Evolutionary conservation across 768 basidiomycete species (phyloP), one percentile per base, ranked within the genome.

Genomic region (Clathrus columnatus): DNA sequence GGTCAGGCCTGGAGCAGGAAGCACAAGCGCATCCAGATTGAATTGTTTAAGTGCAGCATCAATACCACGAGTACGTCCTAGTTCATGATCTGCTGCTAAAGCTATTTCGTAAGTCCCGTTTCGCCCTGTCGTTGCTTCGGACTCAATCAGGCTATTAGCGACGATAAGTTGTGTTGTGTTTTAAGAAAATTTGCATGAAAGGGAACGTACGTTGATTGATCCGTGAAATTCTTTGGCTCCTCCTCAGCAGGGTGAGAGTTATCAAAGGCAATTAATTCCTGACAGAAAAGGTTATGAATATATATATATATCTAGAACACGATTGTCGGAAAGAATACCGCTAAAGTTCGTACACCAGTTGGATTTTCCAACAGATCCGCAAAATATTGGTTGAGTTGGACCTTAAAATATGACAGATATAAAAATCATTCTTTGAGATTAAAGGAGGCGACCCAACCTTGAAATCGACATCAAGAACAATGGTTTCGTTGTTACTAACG

Each of bases 21-120:
- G 63, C 28, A 82, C 69, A 5, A 83, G 61, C 0, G 80, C 82
- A 56, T 82, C 76, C 0, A 82, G 69, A 2, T 73, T 67, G 52
- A 73, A 70, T 49, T 68, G 59, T 51, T 76, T 66, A 21, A 83
- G 65, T 1, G 70, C 71, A 1, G 74, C 77, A 54, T 83, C 80
- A 21, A 83, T 82, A 7, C 82, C 81, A 7, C 70, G 64, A 8
- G 73, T 74, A 27, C 72, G 70, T 2, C 80, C 80, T 4, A 82
- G 68, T 1, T 74, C 76, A 36, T 70, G 67, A 55, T 79, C 68
- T 29, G 68, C 69, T 1, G 72, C 70, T 6, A 82, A 66, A 0
- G 79, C 71, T 23, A 70, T 62, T 54, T 75, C 74, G 54, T 70
- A 82, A 0, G 68, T 62, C 11, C 64, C 56, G 51, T 72, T 67